phyloP scores from a whole-genome alignment of 306 rosid genomes.

The Trifolium dubium region DNA sequence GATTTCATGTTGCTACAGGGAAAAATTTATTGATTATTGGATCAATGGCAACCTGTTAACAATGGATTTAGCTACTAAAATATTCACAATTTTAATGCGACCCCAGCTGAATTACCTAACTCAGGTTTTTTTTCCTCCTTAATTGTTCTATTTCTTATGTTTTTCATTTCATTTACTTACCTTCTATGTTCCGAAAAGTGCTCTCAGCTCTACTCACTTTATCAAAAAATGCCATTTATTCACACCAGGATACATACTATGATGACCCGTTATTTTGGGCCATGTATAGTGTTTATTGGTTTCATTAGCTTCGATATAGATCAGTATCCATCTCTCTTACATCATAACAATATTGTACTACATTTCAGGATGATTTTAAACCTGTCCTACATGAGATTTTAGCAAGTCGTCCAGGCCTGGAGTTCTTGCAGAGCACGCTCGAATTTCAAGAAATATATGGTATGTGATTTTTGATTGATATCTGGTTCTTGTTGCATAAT shows the following conservation, averaged over 20 bases:
- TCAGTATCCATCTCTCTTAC: slow-evolving; percentile 28
- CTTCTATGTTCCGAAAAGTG: slow-evolving; percentile 15
- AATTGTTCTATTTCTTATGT: slow-evolving; percentile 31
- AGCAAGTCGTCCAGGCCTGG: slow-evolving; percentile 95
- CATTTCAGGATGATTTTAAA: slow-evolving; percentile 88
- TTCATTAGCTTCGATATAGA: slow-evolving; percentile 29
- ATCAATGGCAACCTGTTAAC: slow-evolving; percentile 81
- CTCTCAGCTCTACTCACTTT: slow-evolving; percentile 19
- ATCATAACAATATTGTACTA: slow-evolving; percentile 39
- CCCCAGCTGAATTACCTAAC: slow-evolving; percentile 80
- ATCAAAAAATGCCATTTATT: slow-evolving; percentile 25
- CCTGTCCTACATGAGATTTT: slow-evolving; percentile 90
- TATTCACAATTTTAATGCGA: slow-evolving; percentile 80
- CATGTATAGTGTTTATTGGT: slow-evolving; percentile 3
- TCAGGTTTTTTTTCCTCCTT: slow-evolving; percentile 59
- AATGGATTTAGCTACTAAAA: slow-evolving; percentile 78
- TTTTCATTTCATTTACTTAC: slow-evolving; percentile 30
- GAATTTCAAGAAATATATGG: slow-evolving; percentile 99
- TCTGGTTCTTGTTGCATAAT: neutral
- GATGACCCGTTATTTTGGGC: slow-evolving; percentile 7
- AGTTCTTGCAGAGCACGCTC: slow-evolving; percentile 95
- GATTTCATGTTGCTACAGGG: slow-evolving; percentile 58
- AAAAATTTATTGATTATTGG: slow-evolving; percentile 86
- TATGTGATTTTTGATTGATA: slow-evolving; percentile 53
- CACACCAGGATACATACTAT: slow-evolving; percentile 5